A percentile compares a stretch with the other conserved stretches of the same genome.
phyloP scores from a whole-genome alignment of 176 grass and related monocot genomes.

The Puya raimondii region DNA sequence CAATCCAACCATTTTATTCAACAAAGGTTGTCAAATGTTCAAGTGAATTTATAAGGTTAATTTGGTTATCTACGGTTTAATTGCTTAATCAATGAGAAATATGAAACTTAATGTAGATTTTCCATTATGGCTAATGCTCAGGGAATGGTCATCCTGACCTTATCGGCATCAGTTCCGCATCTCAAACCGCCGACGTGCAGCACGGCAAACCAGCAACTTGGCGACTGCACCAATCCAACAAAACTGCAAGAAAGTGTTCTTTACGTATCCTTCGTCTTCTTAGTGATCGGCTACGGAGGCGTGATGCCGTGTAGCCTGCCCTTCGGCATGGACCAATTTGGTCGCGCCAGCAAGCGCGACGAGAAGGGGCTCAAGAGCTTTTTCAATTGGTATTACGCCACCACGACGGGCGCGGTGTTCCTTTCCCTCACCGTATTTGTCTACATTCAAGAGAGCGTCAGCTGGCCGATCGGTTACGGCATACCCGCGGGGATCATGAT shows the following conservation, averaged over 20 bases:
- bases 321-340: slow-evolving; percentile 30
- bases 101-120: too few relatives aligned
- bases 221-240: slow-evolving; percentile 20
- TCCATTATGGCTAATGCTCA: neutral
- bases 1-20: too few relatives aligned
- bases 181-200: slow-evolving; percentile 23
- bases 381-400: slow-evolving; percentile 30
- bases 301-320: slow-evolving; percentile 26
- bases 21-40: too few relatives aligned
- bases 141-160: neutral
- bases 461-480: slow-evolving; percentile 33
- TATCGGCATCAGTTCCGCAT: slow-evolving; percentile 14
- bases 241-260: slow-evolving; percentile 26
- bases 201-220: slow-evolving; percentile 8
- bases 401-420: slow-evolving; percentile 1
- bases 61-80: too few relatives aligned
- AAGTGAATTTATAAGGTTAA: too few relatives aligned
- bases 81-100: too few relatives aligned
- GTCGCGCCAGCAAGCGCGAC: slow-evolving; percentile 6
- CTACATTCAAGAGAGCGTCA: slow-evolving; percentile 22
- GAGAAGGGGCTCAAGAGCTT: slow-evolving; percentile 10
- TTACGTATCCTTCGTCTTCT: slow-evolving; percentile 22
- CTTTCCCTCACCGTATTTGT: slow-evolving; percentile 22
- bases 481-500: slow-evolving; percentile 25
- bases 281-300: slow-evolving; percentile 14